phyloP scores from a whole-genome alignment of 768 basidiomycete genomes.

The Fomitopsis serialis region DNA sequence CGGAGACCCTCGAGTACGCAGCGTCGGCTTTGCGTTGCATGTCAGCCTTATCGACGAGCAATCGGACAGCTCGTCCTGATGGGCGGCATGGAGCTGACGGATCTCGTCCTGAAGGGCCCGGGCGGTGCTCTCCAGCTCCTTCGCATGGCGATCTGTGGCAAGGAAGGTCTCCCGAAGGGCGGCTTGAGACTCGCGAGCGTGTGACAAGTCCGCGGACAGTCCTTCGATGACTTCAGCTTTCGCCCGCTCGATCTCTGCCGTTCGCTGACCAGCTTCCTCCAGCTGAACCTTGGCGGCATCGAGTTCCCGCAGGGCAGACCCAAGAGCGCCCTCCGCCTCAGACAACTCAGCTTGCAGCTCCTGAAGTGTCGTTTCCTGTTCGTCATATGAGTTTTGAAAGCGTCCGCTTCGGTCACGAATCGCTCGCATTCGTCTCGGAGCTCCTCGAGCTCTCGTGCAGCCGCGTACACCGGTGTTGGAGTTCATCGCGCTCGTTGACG shows the following conservation, averaged over 20 bases:
- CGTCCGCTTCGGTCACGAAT: neutral
- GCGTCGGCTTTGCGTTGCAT: neutral
- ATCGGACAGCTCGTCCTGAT: neutral
- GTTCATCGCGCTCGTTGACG: neutral
- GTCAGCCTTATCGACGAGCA: neutral
- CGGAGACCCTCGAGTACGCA: neutral
- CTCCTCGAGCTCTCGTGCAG: neutral
- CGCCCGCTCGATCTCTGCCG: neutral
- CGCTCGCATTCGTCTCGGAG: neutral
- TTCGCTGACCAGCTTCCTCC: neutral
- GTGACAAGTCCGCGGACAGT: neutral
- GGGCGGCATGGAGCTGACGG: neutral
- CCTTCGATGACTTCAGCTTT: slow-evolving; percentile 1
- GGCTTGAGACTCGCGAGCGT: neutral
- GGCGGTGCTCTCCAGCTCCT: neutral
- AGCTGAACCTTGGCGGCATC: neutral
- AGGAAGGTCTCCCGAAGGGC: slow-evolving; percentile 1
- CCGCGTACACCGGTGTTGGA: neutral
- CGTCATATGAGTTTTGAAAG: neutral
- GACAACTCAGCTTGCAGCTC: neutral
- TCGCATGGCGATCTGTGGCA: slow-evolving; percentile 1
- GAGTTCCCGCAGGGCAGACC: neutral
- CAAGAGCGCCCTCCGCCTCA: neutral
- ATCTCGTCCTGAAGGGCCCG: neutral
- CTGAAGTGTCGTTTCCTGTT: neutral